Conservation (phyloP, 768 basidiomycete genomes). For the Suillus discolor region DNA sequence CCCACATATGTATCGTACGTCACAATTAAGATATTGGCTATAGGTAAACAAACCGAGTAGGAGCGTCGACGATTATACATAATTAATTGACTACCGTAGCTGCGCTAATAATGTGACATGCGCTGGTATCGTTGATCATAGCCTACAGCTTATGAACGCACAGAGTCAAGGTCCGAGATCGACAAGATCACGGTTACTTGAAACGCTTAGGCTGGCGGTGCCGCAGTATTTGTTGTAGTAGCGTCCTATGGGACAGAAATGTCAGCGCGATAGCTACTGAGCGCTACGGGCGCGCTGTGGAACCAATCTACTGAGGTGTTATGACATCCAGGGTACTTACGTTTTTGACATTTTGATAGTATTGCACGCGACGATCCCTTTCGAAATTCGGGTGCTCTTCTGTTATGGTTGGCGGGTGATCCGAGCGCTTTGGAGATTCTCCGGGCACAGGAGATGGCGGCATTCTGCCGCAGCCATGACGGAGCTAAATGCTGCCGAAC, state of each 20-base stretch:
- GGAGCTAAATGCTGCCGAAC: background rate
- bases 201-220: slow-evolving; percentile 1
- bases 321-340: background rate
- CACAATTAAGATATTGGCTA: background rate
- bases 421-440: no score
- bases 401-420: background rate
- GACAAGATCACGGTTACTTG: background rate
- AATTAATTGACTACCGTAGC: background rate
- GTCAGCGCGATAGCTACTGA: background rate
- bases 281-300: background rate
- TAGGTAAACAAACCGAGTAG: background rate
- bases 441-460: background rate
- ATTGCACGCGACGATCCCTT: background rate
- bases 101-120: background rate
- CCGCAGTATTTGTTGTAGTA: background rate
- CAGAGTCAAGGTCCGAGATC: background rate
- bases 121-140: background rate
- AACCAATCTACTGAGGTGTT: background rate
- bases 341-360: background rate
- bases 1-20: no score
- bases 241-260: background rate
- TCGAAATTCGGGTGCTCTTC: background rate
- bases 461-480: background rate
- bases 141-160: background rate
- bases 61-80: background rate